These are phyloP conservation scores for Alloteropsis angusta DNA, from an alignment of 202 grass and related monocot species.

Conservation along the genomic window DNA sequence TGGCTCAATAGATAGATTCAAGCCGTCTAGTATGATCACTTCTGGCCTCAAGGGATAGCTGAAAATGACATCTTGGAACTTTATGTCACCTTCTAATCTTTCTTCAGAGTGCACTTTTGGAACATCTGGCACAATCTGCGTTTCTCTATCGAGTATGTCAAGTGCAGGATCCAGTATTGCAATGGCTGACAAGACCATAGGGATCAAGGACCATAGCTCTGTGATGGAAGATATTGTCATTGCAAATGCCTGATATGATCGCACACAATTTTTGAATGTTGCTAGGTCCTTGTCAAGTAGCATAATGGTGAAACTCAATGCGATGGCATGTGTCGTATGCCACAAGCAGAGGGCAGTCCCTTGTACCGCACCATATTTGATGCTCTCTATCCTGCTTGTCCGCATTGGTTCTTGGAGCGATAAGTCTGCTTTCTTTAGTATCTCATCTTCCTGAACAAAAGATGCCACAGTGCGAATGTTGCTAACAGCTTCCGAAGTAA, in stretches of 20 bases:
- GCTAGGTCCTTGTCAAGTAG: slow-evolving; percentile 36
- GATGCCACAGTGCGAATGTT: slow-evolving; percentile 58
- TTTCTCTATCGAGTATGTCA: slow-evolving; percentile 48
- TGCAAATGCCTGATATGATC: slow-evolving; percentile 49
- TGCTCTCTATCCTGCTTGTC: slow-evolving; percentile 38
- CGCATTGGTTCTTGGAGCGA: slow-evolving; percentile 44
- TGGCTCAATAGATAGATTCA: slow-evolving; percentile 37
- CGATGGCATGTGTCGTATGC: slow-evolving; percentile 53
- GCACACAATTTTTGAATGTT: slow-evolving; percentile 37
- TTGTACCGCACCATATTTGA: slow-evolving; percentile 47
- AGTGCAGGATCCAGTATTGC: slow-evolving; percentile 39
- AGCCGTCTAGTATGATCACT: slow-evolving; percentile 37
- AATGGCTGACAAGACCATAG: slow-evolving; percentile 48
- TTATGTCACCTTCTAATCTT: slow-evolving; percentile 21
- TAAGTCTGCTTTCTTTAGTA: slow-evolving; percentile 39
- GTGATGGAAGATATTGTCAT: slow-evolving; percentile 61
- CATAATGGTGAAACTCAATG: slow-evolving; percentile 47
- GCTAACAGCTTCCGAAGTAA: slow-evolving; percentile 46
- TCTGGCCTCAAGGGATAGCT: slow-evolving; percentile 46
- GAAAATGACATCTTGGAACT: slow-evolving; percentile 37
- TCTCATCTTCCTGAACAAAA: slow-evolving; percentile 49
- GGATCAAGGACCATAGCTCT: slow-evolving; percentile 57
- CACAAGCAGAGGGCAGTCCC: slow-evolving; percentile 50
- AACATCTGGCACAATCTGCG: slow-evolving; percentile 33
- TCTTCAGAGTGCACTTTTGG: slow-evolving; percentile 13